Evolutionary conservation across 176 grass and related monocot genomes (phyloP), one percentile per base, ranked within the genome.

Genomic region (Tuctoria greenei): DNA sequence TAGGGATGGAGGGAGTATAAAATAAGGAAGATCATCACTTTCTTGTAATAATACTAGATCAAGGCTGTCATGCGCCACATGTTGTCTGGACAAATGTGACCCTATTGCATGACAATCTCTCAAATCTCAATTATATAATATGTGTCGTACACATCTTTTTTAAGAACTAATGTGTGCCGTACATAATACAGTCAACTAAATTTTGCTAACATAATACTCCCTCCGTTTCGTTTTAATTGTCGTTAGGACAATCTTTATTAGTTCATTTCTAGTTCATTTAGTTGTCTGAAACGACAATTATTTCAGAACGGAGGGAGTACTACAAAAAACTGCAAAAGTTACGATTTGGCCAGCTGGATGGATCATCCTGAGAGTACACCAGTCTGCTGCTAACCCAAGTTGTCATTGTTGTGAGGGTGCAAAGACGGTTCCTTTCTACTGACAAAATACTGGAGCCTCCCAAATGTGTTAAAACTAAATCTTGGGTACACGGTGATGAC

Each of bases 341-440:
- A 24, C 37, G 20, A 8, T 64, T 21, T 51, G 44, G 44, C 61
- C 44, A 51, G 43, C 24, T 76, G 60, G 42, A 64, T 76, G 74
- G 58, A 51, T 50, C 43, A n/a, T 34, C 4, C 43, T 38, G 55
- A 23, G 25, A 23, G 25, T 58, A 26, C 21, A 56, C 52, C 10
- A n/a, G 52, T 56, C 52, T 23, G 51, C 1, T 23, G 51, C 54
- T 12, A 24, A 57, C 21, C 20, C 73, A 62, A 46, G 40, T 75
- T 62, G 40, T 28, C 23, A 21, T 63, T 45, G 13, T 21, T 43
- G 4, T 13, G 4, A 10, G 16, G 26, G 15, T 4, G 26, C 15
- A 21, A n/a, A 61, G 6, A 1, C 34, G 24, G 43, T 44, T 31
- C 27, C 38, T 31, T 34, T 44, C 37, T 10, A 27, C 28, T 61